These are phyloP conservation scores for Truncatella angustata DNA, from an alignment of 2,329 filamentous ascomycete species.

Conservation along the genomic window DNA sequence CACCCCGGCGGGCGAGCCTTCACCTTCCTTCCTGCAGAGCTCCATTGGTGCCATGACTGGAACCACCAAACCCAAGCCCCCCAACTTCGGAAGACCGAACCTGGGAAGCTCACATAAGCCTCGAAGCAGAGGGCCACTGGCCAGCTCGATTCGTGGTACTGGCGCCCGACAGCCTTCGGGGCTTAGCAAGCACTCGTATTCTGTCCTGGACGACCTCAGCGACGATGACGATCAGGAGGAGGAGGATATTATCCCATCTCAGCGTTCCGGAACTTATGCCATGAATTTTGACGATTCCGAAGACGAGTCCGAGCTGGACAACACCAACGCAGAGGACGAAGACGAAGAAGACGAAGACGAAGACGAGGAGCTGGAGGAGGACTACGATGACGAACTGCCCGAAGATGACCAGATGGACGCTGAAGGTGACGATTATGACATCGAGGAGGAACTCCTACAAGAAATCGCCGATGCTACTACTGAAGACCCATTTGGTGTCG, in stretches of 20 bases:
- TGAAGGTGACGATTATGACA: constrained; percentile 32
- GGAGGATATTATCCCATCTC: constrained; percentile 22
- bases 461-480: constrained; percentile 28
- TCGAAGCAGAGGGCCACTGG: constrained; percentile 40
- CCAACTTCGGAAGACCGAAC: constrained; percentile 35
- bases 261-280: constrained; percentile 18
- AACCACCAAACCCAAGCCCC: constrained; percentile 33
- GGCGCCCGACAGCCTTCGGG: constrained; percentile 45
- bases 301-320: constrained; percentile 31
- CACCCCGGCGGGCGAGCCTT: constrained; percentile 55
- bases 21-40: constrained; percentile 53
- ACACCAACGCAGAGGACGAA: constrained; percentile 40
- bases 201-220: constrained; percentile 28
- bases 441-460: constrained; percentile 32
- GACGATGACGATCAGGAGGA: constrained; percentile 38
- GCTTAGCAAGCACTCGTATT: constrained; percentile 44
- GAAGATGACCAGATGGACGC: constrained; percentile 37
- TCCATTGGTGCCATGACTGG: constrained; percentile 44
- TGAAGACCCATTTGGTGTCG: constrained; percentile 23
- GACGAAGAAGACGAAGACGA: constrained; percentile 35
- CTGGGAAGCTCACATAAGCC: constrained; percentile 24
- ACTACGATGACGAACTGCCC: constrained; percentile 36
- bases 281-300: constrained; percentile 34
- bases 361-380: constrained; percentile 31
- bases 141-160: constrained; percentile 44